Evolutionary conservation across 257 asterid species (phyloP).

Genomic region (Solanum tacnaense): DNA sequence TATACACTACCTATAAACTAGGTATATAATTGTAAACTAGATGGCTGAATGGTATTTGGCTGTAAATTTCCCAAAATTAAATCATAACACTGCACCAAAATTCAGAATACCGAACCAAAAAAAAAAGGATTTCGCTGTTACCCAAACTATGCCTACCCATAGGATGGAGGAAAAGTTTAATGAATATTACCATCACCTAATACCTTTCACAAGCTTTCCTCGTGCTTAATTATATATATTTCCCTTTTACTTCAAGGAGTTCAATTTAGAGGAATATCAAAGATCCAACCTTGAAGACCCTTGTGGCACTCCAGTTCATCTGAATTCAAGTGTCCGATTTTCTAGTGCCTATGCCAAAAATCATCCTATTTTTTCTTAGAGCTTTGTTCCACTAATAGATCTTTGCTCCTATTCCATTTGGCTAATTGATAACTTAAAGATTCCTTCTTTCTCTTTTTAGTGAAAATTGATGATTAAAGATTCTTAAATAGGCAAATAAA

Average conservation of each 20-base stretch:
- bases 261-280: not conserved
- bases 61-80: not conserved
- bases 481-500: not conserved
- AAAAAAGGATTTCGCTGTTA: not conserved
- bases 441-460: not conserved
- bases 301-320: not conserved
- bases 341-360: not conserved
- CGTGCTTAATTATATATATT: not conserved
- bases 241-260: not conserved
- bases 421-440: not conserved
- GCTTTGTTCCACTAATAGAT: not conserved
- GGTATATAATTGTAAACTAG: not conserved
- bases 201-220: not conserved
- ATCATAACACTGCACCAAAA: not conserved
- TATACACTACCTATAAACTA: not conserved
- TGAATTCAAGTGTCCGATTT: not conserved
- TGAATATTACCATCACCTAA: not conserved
- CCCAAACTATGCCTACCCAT: not conserved
- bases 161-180: not conserved
- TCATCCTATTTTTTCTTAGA: not conserved
- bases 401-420: not conserved
- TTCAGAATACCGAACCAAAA: not conserved
- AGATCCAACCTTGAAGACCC: not conserved
- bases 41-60: not conserved
- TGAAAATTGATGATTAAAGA: not conserved